Base-by-base conservation (phyloP, 1,139 yeast species). In the Geotrichum bryndzae region DNA sequence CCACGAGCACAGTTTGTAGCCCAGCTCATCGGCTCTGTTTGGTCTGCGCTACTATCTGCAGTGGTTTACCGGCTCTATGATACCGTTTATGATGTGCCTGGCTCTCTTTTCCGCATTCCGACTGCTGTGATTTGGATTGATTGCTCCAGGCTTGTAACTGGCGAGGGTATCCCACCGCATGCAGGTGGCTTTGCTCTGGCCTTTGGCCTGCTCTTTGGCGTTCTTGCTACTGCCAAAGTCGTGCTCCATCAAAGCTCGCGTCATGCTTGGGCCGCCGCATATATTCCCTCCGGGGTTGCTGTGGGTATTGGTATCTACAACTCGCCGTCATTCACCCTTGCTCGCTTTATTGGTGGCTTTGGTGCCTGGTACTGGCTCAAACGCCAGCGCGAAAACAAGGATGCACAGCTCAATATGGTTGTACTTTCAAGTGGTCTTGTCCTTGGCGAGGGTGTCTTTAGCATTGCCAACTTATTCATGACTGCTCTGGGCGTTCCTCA, bases 51-150 rank as follows among this genome's bases (percentile, higher is more conserved):
- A 6, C 76, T 92, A 59, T 88, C 96, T 60, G 82, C 96, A 6
- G 70, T 88, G 53, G 90, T 94, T 83, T 94, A 94, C 79, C 81
- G 84, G 63, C 82, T 90, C 25, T 94, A 94, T 80, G 88, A 89
- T 70, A 68, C 80, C 3, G 90, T 91, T 7, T 94, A 94, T 74
- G 84, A 84, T 57, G 90, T 94, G 50, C 99, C 99, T 0, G 90
- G 89, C 59, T 77, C 82, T 25, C 79, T 84, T 60, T 94, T 90
- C 73, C 79, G 97, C 64, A 85, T 94, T 51, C 99, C 99, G 3
- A 94, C 99, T 0, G 97, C 98, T 0, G 84, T 90, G 4, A 90
- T 94, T 23, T 94, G 99, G 99, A 87, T 94, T 58, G 99, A 94
- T 73, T 91, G 98, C 73, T 90, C 97, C 0, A 78, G 99, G 63